Base-by-base conservation (phyloP, 805 yeast species). In the Candida namnaoensis region DNA sequence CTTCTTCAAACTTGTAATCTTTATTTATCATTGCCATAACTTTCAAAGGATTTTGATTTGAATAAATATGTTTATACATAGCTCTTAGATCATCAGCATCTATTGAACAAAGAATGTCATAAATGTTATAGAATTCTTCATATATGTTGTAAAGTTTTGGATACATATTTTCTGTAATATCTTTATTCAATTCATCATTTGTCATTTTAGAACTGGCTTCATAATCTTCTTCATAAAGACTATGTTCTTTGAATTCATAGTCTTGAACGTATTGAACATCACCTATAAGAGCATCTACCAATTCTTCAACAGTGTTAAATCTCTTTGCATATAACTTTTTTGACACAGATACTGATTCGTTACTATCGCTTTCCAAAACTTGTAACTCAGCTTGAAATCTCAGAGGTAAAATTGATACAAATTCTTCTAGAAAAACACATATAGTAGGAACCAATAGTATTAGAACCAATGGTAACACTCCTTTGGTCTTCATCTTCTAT, bases 41-140 rank as follows among this genome's bases (percentile, higher is more conserved):
- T 9, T 19, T 14, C 1, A 38, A 42, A 12, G 36, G 37, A 24
- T 30, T 37, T 8, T 38, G 30, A 7, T 35, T 41, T 9, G 36
- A 44, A 30, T 38, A 40, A 23, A 52, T 15, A 32, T 46, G 39
- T 23, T 50, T 50, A 41, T 43, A 46, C 4, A 52, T 38, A 7
- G 52, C 50, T 28, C 45, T 36, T 34, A 41, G 51, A 34, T 53
- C 56, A 35, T 40, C 42, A 19, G 44, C 43, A 14, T 47, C 35
- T 41, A 51, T 38, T 24, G 36, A 39, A 32, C 46, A 46, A 14
- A 53, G 13, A 5, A 51, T 39, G 3, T 47, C 50, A 36, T 41
- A 48, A 3, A 50, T 37, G 5, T 40, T 44, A 11, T 40, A 35
- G 14, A 47, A 43, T 7, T 38, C 41, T 12, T 34, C 32, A 24